Conservation (phyloP, 129 eudicot species). For the Flaveria ramosissima region DNA sequence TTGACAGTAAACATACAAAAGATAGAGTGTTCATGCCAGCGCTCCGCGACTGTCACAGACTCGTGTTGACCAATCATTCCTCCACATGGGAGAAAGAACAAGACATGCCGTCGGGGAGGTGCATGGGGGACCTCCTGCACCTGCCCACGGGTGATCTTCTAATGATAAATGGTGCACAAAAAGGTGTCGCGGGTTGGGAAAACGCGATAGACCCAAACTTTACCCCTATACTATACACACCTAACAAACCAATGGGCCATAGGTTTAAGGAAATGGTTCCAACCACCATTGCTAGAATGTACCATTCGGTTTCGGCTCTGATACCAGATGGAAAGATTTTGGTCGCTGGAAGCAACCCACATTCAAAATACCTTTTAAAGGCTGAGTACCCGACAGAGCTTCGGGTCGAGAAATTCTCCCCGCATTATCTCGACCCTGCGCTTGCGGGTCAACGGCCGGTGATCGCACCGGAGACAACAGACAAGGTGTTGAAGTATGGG, state of each 20-base stretch:
- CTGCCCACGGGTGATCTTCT: conserved; percentile 79
- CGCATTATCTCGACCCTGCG: conserved; percentile 66
- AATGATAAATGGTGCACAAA: conserved; percentile 65
- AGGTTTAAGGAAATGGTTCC: conserved; percentile 54
- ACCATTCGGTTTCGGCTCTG: conserved; percentile 67
- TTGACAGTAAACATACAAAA: conserved; percentile 48
- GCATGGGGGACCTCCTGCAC: conserved; percentile 70
- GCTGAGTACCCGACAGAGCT: conserved; percentile 62
- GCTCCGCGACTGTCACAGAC: conserved; percentile 58
- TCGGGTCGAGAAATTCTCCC: conserved; percentile 72
- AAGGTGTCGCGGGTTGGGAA: conserved; percentile 79
- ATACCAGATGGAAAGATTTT: conserved; percentile 57
- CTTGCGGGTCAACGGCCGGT: conserved; percentile 32
- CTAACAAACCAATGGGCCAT: conserved; percentile 41
- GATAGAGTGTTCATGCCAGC: conserved; percentile 48
- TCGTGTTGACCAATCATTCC: conserved; percentile 17
- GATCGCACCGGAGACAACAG: conserved; percentile 29
- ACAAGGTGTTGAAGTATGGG: conserved; percentile 46
- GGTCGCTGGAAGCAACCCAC: conserved; percentile 81
- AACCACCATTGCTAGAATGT: conserved; percentile 67
- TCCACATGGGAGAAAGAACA: conserved; percentile 68
- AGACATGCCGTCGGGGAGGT: conserved; percentile 69
- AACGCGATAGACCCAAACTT: conserved; percentile 59
- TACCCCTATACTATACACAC: conserved; percentile 60
- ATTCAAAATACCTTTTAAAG: conserved; percentile 34